Conservation (phyloP, 1,139 yeast genomes). For the Petasospora fabianii region DNA sequence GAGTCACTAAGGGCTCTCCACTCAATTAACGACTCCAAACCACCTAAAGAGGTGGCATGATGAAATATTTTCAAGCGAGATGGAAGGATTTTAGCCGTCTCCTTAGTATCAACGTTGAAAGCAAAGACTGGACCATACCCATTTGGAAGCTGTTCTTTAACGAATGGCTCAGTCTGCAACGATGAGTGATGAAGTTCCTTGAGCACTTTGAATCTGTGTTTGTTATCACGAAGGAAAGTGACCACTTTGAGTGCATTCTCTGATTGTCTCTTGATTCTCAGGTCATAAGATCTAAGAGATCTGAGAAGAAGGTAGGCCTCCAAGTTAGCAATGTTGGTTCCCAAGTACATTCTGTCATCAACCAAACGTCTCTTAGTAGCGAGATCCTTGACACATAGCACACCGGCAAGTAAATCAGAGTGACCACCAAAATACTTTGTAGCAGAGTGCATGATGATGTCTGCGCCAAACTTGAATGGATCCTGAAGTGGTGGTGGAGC, state of each 20-base stretch:
- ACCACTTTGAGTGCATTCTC: constrained; percentile 63
- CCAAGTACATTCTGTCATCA: constrained; percentile 63
- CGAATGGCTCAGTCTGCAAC: constrained; percentile 62
- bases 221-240: constrained; percentile 49
- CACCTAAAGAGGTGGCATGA: constrained; percentile 92
- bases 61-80: constrained; percentile 64
- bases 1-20: constrained; percentile 82
- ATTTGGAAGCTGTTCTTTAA: constrained; percentile 57
- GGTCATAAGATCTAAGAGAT: constrained; percentile 73
- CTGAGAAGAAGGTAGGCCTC: constrained; percentile 73
- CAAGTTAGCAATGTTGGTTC: constrained; percentile 74
- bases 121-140: constrained; percentile 78
- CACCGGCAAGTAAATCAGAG: constrained; percentile 85
- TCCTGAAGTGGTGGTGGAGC: constrained; percentile 91
- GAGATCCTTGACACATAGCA: constrained; percentile 57
- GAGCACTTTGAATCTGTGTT: constrained; percentile 45
- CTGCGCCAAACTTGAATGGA: constrained; percentile 79
- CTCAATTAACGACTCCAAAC: constrained; percentile 87
- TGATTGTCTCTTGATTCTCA: constrained; percentile 67
- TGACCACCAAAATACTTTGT: constrained; percentile 93
- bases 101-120: constrained; percentile 47
- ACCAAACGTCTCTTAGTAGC: constrained; percentile 43
- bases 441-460: constrained; percentile 82
- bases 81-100: constrained; percentile 63
- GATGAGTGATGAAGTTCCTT: constrained; percentile 64